Conservation (phyloP, 495 filamentous ascomycete genomes). For the Hypoxylon fragiforme region DNA sequence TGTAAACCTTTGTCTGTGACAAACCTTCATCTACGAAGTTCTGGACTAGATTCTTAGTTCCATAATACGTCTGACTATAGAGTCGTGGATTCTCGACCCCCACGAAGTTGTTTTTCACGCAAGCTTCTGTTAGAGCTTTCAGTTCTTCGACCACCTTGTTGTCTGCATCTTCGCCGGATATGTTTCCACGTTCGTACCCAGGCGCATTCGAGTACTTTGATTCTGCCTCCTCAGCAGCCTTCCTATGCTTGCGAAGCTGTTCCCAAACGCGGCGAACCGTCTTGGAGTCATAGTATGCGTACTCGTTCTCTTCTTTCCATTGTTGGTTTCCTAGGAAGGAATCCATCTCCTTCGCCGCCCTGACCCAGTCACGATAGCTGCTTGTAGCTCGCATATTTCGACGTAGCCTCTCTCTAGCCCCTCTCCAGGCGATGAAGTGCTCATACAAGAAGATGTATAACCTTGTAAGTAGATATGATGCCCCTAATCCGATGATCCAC, state of each 20-base stretch:
- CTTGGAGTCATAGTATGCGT: conserved; percentile 89
- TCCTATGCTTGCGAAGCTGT: conserved; percentile 66
- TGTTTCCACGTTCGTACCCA: conserved; percentile 21
- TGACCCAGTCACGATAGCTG: conserved; percentile 81
- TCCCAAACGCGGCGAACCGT: conserved; percentile 75
- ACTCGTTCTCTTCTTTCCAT: conserved; percentile 88
- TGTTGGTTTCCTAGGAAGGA: conserved; percentile 74
- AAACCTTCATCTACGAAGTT: conserved; percentile 80
- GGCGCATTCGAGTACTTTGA: conserved; percentile 13
- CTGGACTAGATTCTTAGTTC: conserved; percentile 91
- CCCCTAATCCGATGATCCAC: conserved; percentile 71
- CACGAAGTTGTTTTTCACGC: conserved; percentile 95
- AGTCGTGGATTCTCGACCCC: conserved; percentile 92
- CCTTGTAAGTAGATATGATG: conserved; percentile 78
- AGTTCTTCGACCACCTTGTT: conserved; percentile 70
- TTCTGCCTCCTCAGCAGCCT: conserved; percentile 60
- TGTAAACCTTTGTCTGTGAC: conserved; percentile 4
- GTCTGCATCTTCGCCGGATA: conserved; percentile 23
- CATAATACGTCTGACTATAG: conserved; percentile 95
- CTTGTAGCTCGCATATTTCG: conserved; percentile 67
- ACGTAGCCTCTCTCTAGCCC: conserved; percentile 69
- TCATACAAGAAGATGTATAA: conserved; percentile 90
- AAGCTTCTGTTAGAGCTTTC: conserved; percentile 75
- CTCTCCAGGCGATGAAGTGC: conserved; percentile 72
- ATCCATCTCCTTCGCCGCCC: conserved; percentile 77